Conservation (phyloP, 2,329 filamentous ascomycete genomes). For the Metarhizium rileyi region DNA sequence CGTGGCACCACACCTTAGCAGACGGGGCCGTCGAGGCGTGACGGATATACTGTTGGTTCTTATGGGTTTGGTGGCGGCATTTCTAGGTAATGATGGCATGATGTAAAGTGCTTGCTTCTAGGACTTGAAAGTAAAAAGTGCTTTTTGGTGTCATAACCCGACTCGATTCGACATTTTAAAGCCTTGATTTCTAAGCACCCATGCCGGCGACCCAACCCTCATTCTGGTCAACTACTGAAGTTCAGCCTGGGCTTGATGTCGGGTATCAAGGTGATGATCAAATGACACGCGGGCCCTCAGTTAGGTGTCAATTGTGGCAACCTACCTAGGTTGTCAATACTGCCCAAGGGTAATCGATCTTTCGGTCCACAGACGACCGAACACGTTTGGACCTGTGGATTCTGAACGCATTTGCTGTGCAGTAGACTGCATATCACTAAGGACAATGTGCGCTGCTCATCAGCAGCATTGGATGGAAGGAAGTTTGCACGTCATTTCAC, state of each 20-base stretch:
- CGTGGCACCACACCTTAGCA: not conserved
- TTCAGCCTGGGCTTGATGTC: not conserved
- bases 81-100: not conserved
- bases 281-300: not conserved
- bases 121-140: not conserved
- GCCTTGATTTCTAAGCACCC: not conserved
- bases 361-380: not conserved
- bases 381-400: too few species aligned
- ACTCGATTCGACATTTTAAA: not conserved
- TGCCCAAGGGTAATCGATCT: not conserved
- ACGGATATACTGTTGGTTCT: not conserved
- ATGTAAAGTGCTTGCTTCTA: not conserved
- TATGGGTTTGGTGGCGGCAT: not conserved
- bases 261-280: not conserved
- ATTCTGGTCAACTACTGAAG: not conserved
- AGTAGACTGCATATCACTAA: constrained; percentile 7
- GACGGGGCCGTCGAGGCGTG: not conserved
- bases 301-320: not conserved
- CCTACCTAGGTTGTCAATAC: not conserved
- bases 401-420: constrained; percentile 3
- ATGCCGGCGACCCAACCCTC: not conserved
- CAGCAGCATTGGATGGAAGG: not conserved
- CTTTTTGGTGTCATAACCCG: not conserved
- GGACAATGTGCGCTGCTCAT: not conserved
- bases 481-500: not conserved